Evolutionary conservation across 2,329 filamentous ascomycete genomes (phyloP).

Genomic region (Phyllosticta capitalensis): DNA sequence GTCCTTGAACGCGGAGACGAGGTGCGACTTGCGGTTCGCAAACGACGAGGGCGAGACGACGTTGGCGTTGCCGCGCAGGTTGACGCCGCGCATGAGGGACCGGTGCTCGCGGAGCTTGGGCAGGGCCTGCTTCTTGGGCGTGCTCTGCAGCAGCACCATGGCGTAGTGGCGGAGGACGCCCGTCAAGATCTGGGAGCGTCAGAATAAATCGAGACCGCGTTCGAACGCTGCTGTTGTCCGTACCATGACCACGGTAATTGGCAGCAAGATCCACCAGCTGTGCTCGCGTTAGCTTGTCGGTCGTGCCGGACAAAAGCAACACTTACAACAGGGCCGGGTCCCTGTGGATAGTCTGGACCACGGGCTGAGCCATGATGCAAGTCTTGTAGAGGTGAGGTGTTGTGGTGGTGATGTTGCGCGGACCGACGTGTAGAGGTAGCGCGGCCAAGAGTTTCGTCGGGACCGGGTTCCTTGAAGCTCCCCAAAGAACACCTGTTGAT

Average conservation of each 20-base stretch:
- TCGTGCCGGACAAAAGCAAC: neutral
- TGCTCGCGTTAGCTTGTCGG: slow-evolving; percentile 11
- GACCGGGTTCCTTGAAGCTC: neutral
- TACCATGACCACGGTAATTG: slow-evolving; percentile 96
- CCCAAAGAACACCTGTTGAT: slow-evolving; percentile 26
- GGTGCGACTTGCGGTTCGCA: slow-evolving; percentile 65
- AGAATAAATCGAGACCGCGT: slow-evolving; percentile 10
- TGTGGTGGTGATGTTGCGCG: neutral
- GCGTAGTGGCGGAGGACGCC: slow-evolving; percentile 95
- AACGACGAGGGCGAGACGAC: slow-evolving; percentile 72
- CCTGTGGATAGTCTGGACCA: slow-evolving; percentile 91
- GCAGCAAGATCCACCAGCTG: slow-evolving; percentile 98
- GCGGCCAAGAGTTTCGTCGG: neutral
- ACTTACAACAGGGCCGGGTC: slow-evolving; percentile 96
- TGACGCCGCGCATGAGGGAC: slow-evolving; percentile 71
- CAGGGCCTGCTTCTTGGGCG: slow-evolving; percentile 73
- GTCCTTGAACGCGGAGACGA: slow-evolving; percentile 72
- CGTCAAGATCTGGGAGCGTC: slow-evolving; percentile 54
- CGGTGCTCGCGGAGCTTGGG: slow-evolving; percentile 75
- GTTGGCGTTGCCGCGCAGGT: slow-evolving; percentile 72
- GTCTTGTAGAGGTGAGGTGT: neutral
- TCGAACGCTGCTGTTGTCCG: slow-evolving; percentile 10
- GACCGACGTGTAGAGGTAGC: slow-evolving; percentile 3
- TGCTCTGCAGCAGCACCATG: slow-evolving; percentile 74
- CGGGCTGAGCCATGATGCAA: slow-evolving; percentile 65